These are phyloP conservation scores for Cryphonectria japonica DNA, from an alignment of 2,329 filamentous ascomycete genomes.

Conservation along the genomic window DNA sequence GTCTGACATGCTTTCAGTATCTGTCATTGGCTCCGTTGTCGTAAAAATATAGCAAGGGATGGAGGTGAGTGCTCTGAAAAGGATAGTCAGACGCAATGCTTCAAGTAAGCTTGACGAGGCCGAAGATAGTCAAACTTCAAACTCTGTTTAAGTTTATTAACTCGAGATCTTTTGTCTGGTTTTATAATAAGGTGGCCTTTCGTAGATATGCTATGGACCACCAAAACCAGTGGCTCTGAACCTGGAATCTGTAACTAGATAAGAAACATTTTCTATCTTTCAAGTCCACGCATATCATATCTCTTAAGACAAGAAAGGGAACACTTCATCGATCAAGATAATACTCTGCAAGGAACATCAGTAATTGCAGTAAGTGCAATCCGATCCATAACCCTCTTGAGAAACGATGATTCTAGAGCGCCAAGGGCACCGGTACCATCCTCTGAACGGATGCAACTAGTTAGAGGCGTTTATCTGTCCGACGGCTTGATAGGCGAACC, in stretches of 20 bases:
- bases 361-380: background rate
- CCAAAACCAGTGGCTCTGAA: background rate
- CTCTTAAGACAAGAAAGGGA: background rate
- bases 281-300: background rate
- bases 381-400: background rate
- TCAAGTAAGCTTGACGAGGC: background rate
- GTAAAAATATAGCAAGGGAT: background rate
- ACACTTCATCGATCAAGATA: background rate
- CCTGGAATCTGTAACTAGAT: background rate
- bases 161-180: background rate
- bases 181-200: background rate
- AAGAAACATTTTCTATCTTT: background rate
- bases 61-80: too few relatives aligned
- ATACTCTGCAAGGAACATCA: background rate
- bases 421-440: background rate
- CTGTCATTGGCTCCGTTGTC: background rate
- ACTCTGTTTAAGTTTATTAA: background rate
- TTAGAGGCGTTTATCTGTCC: background rate
- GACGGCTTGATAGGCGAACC: background rate
- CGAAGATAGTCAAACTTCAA: background rate
- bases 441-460: background rate
- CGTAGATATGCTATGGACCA: too few relatives aligned
- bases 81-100: background rate
- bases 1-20: background rate
- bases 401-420: background rate